Evolutionary conservation across 805 yeast genomes (phyloP), one percentile per base, ranked within the genome.

Genomic region (Kodamaea hsintzibuensis): DNA sequence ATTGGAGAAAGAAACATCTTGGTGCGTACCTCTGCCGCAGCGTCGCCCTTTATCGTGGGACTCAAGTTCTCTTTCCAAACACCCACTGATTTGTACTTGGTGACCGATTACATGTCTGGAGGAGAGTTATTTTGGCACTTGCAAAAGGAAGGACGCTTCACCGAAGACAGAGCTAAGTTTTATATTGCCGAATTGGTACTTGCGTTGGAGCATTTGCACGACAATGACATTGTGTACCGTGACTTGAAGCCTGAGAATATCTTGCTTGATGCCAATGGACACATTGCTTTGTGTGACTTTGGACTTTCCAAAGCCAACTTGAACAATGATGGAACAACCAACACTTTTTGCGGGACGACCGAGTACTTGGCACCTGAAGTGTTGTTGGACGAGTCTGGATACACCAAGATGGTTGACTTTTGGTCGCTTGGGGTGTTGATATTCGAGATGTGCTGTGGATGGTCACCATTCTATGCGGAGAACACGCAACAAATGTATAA

Each of bases 381-480:
- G 14, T 78, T 95, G 61, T 79, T 95, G 51, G 98, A 95, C 73
- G 99, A 95, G 71, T 82, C 89, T 52, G 99, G 99, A 14, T 95
- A 95, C 74, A 95, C 98, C 39, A 91, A 92, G 72, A 93, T 95
- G 98, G 99, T 95, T 57, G 99, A 95, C 71, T 95, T 95, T 64
- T 95, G 99, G 99, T 92, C 98, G 2, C 76, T 95, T 55, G 99
- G 99, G 56, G 99, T 95, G 22, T 77, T 95, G 55, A 91, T 95
- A 46, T 95, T 95, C 72, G 99, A 95, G 75, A 95, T 95, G 99
- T 92, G 98, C 72, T 95, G 98, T 75, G 99, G 99, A 50, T 95
- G 98, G 99, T 89, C 97, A 3, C 99, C 99, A 52, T 95, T 95
- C 71, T 95, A 91, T 66, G 99, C 98, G 25, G 98, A 93, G 58